Evolutionary conservation across 768 basidiomycete genomes (phyloP).

Genomic region (Terana coerulea): DNA sequence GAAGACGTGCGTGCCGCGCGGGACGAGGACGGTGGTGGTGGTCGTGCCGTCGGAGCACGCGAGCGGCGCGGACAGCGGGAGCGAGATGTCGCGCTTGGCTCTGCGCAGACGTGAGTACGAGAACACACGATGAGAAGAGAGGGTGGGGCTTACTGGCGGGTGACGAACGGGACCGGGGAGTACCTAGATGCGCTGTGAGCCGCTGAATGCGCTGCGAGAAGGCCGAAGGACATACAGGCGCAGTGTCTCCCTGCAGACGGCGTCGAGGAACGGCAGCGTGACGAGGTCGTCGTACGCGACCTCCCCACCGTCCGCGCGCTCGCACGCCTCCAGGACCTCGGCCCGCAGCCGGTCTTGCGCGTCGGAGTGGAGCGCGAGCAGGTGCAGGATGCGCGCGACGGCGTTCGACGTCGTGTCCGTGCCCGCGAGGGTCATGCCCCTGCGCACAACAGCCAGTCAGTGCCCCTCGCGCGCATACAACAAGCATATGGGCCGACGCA

Average conservation of each 20-base stretch:
- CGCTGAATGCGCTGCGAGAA: not conserved
- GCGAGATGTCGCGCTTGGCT: not conserved
- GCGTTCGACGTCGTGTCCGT: constrained; percentile 17
- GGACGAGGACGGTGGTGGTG: constrained; percentile 52
- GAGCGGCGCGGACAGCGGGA: not conserved
- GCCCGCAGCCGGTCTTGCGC: constrained; percentile 12
- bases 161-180: not conserved
- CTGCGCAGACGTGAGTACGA: not conserved
- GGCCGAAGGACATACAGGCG: not conserved
- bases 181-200: not conserved
- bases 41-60: constrained; percentile 44
- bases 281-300: constrained; percentile 4
- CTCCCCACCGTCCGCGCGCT: constrained; percentile 9
- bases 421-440: too few relatives aligned
- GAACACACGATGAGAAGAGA: not conserved
- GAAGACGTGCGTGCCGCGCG: constrained; percentile 34
- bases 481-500: constrained; percentile 7
- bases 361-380: constrained; percentile 13
- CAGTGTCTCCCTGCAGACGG: constrained; percentile 10
- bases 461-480: too few relatives aligned
- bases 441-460: too few relatives aligned
- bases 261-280: constrained; percentile 8
- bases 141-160: not conserved
- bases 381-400: constrained; percentile 8
- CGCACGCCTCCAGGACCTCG: constrained; percentile 8